Base-by-base conservation (phyloP, 441 rosid genomes). In the Jatropha podagrica region DNA sequence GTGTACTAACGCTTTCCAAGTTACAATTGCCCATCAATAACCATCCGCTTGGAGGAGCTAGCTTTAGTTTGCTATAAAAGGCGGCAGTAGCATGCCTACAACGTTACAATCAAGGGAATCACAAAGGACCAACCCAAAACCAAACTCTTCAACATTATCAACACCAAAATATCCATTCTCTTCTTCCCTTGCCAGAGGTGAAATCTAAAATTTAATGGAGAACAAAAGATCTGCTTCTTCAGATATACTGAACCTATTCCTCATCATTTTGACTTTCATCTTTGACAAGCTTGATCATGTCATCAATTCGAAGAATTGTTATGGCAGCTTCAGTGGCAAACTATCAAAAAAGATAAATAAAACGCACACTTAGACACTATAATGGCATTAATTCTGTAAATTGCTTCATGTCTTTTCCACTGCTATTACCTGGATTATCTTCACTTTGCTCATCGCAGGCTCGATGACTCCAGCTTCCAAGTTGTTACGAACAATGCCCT, bases 391-490 rank as follows among this genome's bases (percentile, higher is more conserved):
- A 23, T 18, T 11, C 68, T 14, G 26, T 12, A 32, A 14, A 65
- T 38, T 2, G 62, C n/a, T 7, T 37, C 23, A 20, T 32, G 38
- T 8, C 11, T 48, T 49, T 27, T 27, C 23, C 26, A 32, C 26
- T 49, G 42, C 20, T 17, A 27, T 32, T 83, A 94, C 99, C 99
- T 96, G 98, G 84, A 96, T 89, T 67, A 96, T 96, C 88, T 96
- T 96, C 78, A 96, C 98, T 92, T 96, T 96, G 95, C 99, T 96
- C 99, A 96, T 96, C 46, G 98, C 98, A 7, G 99, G 98, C 76
- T 96, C 99, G 37, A 96, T 92, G 49, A 95, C 97, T 79, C 98
- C 99, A 10, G 99, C 99, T 81, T 93, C 99, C 74, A 96, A 84
- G 85, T 92, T 96, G 91, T 93, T 95, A 20, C 98, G 94, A 77